These are phyloP conservation scores for Botryosphaeria dothidea DNA, from an alignment of 2,329 filamentous ascomycete species.

Conservation along the genomic window DNA sequence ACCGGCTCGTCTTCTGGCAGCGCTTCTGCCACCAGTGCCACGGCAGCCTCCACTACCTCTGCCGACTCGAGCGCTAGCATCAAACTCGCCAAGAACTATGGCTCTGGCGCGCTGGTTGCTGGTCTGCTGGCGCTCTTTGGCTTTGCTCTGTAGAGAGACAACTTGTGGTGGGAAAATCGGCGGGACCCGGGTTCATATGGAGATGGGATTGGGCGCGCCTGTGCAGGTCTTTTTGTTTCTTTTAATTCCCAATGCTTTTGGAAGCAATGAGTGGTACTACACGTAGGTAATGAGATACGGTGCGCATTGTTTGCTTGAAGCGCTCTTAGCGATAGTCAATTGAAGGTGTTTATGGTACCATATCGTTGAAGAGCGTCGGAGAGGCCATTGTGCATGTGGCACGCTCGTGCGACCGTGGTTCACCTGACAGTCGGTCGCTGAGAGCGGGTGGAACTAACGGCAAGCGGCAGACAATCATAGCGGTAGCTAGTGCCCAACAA, in stretches of 20 bases:
- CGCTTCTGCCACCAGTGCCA: conserved; percentile 27
- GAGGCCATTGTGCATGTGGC: background rate
- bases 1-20: conserved; percentile 17
- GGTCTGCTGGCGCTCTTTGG: conserved; percentile 59
- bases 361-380: background rate
- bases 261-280: conserved; percentile 13
- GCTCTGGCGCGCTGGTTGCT: conserved; percentile 53
- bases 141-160: conserved; percentile 53
- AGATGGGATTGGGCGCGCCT: background rate
- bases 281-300: conserved; percentile 20
- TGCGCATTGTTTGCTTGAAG: conserved; percentile 3
- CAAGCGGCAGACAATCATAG: background rate
- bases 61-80: conserved; percentile 46
- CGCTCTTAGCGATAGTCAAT: background rate
- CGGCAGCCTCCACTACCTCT: conserved; percentile 31
- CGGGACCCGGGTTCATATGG: background rate
- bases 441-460: background rate
- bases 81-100: conserved; percentile 50
- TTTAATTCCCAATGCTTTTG: conserved; percentile 14
- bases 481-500: background rate
- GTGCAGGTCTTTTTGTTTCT: background rate
- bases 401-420: background rate
- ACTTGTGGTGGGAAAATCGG: background rate
- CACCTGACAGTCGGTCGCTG: background rate
- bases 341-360: background rate